Base-by-base conservation (phyloP, 306 rosid species). In the Canavalia gladiata region DNA sequence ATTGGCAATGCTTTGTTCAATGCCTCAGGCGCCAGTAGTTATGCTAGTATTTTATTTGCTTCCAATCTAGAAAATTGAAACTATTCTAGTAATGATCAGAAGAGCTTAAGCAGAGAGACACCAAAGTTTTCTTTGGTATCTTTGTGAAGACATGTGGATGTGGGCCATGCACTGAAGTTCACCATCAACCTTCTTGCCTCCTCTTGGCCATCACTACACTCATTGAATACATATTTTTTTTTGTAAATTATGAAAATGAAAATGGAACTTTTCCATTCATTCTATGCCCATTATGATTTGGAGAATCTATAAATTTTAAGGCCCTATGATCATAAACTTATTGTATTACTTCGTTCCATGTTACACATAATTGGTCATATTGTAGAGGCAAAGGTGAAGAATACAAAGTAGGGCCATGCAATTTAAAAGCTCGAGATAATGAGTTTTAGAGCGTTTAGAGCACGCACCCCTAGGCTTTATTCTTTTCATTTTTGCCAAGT, bases 101-200 rank as follows among this genome's bases (percentile, higher is more conserved):
- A 72, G 62, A 63, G 80, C 31, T 63, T 65, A 29, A 85, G 81
- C 59, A 71, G 7, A 62, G 62, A 69, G 18, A n/a, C 12, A 28
- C 75, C 83, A 31, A 71, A 45, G 28, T 81, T 45, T 39, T 85
- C 83, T 65, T 41, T 77, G 49, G 76, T 75, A 25, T 77, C 73
- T 45, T 81, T 81, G 68, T 85, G 73, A 55, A 76, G 33, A 35
- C 29, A 34, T 65, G 47, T 65, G 31, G 2, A 41, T 18, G n/a
- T 65, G 18, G 51, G 51, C 71, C 71, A 39, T 39, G 29, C 69
- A 35, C 68, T 11, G 2, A 60, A 9, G 69, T 35, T 34, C 69
- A 37, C 70, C 49, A 39, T 39, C 70, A 62, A 62, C 28, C 43
- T 62, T 62, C 3, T 13, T 34, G 42, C 3, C 66, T 33, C 31